Base-by-base conservation (phyloP, 2,329 filamentous ascomycete genomes). In the Talaromyces sp. region DNA sequence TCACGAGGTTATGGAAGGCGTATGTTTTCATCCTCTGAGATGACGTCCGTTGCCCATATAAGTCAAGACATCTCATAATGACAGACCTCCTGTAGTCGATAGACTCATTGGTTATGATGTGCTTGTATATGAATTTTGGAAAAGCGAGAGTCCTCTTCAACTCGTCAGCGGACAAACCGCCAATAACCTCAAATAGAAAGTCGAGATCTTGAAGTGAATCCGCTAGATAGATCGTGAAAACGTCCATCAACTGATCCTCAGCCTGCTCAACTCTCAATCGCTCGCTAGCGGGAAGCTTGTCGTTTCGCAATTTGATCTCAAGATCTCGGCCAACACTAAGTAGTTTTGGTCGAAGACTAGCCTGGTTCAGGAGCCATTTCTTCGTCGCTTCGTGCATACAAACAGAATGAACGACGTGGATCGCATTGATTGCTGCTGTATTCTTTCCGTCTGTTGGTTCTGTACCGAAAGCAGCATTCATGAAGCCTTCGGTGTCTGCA, bases 11-110 rank as follows among this genome's bases (percentile, higher is more conserved):
- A 74, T 92, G 92, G 74, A 99, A 88, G 41, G 96, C 83, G 76
- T 97, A 99, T 61, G 93, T 90, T 78, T 99, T 99, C 52, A 92
- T 91, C 80, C 90, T 93, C 77, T 97, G 95, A 0, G 90, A 88
- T 13, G 89, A 91, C 54, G 83, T 86, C 73, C 90, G 92, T 59
- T 89, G 87, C 7, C 91, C 89, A 75, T 97, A 99, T 0, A 93
- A 83, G 64, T 98, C 93, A 56, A 99, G 86, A 73, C 93, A 96
- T 62, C 91, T 90, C 72, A 94, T 86, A 49, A 98, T 86, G 1
- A 96, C 85, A 4, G 87, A 86, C 71, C 90, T 92, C 84, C 93
- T 93, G 73, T 93, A 95, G 16, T 96, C 92, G 27, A 95, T 86
- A 0, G 92, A 93, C 35, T 93, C 87, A 74, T 86, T 96, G 70